phyloP scores from a whole-genome alignment of 306 rosid genomes.

The Senna siamea region DNA sequence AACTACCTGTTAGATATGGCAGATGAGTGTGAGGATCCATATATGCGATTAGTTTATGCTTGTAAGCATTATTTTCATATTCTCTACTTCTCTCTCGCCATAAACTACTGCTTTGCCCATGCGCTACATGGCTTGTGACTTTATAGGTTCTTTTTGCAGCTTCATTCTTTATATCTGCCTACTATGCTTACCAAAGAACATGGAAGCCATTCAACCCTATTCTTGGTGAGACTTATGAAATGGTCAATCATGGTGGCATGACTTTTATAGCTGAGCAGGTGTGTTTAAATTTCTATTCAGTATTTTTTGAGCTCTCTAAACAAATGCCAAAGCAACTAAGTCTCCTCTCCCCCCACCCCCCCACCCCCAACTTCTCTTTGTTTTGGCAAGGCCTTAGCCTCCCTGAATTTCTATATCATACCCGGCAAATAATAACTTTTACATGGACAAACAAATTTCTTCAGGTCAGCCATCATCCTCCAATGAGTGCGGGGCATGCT shows the following conservation, averaged over 20 bases:
- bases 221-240: constrained; percentile 98
- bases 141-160: constrained; percentile 63
- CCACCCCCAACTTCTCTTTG: no score
- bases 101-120: constrained; percentile 5
- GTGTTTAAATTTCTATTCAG: constrained; percentile 9
- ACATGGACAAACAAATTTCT: constrained; percentile 32
- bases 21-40: constrained; percentile 89
- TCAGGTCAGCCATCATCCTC: constrained; percentile 98
- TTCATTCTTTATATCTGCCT: constrained; percentile 89
- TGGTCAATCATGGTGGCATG: constrained; percentile 77
- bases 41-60: constrained; percentile 87
- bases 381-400: neutral
- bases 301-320: constrained; percentile 15
- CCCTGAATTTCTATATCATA: neutral
- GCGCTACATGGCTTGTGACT: constrained; percentile 28
- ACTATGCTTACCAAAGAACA: constrained; percentile 85
- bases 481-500: constrained; percentile 94
- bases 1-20: constrained; percentile 85
- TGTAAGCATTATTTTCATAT: constrained; percentile 50
- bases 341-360: no score
- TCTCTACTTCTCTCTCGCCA: neutral
- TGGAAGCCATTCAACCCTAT: constrained; percentile 99
- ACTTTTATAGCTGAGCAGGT: constrained; percentile 94
- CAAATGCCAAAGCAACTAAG: no score
- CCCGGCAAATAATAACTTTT: constrained; percentile 25